These are phyloP conservation scores for Striga asiatica DNA, from an alignment of 257 asterid genomes.

Conservation along the genomic window DNA sequence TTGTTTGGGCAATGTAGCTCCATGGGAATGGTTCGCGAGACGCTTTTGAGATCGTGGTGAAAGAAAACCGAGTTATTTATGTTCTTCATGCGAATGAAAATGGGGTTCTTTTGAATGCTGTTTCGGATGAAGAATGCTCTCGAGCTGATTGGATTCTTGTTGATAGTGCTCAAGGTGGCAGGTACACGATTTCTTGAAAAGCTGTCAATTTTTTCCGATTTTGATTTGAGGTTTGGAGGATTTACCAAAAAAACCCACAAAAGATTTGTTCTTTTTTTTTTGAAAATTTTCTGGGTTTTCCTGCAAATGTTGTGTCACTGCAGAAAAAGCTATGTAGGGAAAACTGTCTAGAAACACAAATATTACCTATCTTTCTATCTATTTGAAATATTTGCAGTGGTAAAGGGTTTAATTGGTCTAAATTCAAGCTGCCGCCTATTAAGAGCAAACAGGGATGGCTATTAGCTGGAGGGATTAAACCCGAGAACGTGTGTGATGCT, in stretches of 20 bases:
- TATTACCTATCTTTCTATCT: too few relatives aligned
- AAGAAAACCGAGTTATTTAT: conserved; percentile 44
- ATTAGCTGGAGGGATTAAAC: conserved; percentile 80
- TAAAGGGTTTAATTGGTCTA: conserved; percentile 75
- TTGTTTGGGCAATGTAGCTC: conserved; percentile 41
- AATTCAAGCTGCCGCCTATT: conserved; percentile 54
- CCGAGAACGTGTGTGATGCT: conserved; percentile 58
- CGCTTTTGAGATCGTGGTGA: conserved; percentile 46
- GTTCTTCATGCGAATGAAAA: conserved; percentile 80
- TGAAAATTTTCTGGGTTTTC: too few relatives aligned
- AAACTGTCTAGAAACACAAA: too few relatives aligned
- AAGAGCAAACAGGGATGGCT: conserved; percentile 82
- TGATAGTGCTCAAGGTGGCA: conserved; percentile 91
- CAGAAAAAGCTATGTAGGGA: not conserved
- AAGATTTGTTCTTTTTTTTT: not conserved
- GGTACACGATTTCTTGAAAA: conserved; percentile 37
- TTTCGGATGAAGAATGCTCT: conserved; percentile 63
- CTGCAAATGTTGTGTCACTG: too few relatives aligned
- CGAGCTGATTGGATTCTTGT: conserved; percentile 87
- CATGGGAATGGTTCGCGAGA: conserved; percentile 80
- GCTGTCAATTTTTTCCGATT: not conserved
- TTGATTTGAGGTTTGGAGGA: not conserved
- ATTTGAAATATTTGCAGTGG: conserved; percentile 72
- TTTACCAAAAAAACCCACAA: not conserved
- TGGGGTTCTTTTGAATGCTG: conserved; percentile 59